Evolutionary conservation across 1,139 yeast species (phyloP).

Genomic region (Groenewaldozyma auringiensis): DNA sequence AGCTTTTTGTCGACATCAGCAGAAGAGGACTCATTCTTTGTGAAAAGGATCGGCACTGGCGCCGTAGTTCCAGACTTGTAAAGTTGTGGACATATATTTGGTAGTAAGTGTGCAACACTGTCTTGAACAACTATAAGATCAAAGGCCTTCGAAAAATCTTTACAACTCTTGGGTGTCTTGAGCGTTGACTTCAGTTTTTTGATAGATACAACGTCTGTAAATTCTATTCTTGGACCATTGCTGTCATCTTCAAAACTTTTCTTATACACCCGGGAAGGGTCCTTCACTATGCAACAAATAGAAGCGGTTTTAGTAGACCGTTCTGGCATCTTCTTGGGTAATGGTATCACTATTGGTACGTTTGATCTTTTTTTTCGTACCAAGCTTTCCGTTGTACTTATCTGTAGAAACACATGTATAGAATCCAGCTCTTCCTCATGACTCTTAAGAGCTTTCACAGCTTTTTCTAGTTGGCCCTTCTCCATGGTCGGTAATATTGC

Average conservation of each 20-base stretch:
- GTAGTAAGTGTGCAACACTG: conserved; percentile 19
- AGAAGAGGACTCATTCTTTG: conserved; percentile 11
- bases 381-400: conserved; percentile 12
- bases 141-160: conserved; percentile 14
- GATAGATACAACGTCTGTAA: conserved; percentile 22
- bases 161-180: conserved; percentile 2
- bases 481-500: no score
- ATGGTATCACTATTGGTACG: conserved; percentile 19
- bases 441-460: background rate
- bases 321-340: conserved; percentile 20
- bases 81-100: conserved; percentile 18
- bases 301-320: conserved; percentile 14
- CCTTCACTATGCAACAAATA: conserved; percentile 23
- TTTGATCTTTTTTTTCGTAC: conserved; percentile 10
- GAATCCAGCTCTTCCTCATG: conserved; percentile 8
- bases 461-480: no score
- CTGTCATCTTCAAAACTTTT: conserved; percentile 17
- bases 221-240: conserved; percentile 21
- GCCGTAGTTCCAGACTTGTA: conserved; percentile 22
- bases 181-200: conserved; percentile 20
- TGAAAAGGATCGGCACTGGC: conserved; percentile 22
- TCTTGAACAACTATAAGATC: conserved; percentile 23
- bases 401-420: conserved; percentile 20
- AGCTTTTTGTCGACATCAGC: conserved; percentile 17
- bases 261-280: conserved; percentile 20